Evolutionary conservation across 208 protist species (phyloP), one percentile per base, ranked within the genome.

Genomic region (Polymyxa betae): DNA sequence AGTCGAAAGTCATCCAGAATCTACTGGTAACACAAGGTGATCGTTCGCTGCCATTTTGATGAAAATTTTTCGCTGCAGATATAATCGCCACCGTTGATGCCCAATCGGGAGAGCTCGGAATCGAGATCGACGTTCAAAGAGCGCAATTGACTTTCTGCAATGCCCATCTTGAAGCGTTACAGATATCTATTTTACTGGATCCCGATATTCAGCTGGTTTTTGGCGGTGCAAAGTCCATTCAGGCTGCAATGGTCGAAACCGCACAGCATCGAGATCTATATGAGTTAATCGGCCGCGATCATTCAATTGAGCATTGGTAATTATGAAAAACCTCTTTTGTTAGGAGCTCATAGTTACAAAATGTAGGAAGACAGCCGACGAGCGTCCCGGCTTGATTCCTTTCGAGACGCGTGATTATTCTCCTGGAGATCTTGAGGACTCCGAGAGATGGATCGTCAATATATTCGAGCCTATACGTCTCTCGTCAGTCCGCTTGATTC

Each of bases 301-400:
- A 95, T 90, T 93, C 95, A 88, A 29, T 95, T 45, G 92, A 94
- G 49, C 88, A 45, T 68, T 95, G 94, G 94, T n/a, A n/a, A n/a
- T n/a, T n/a, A n/a, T n/a, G n/a, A n/a, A n/a, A n/a, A n/a, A n/a
- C n/a, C n/a, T n/a, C n/a, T n/a, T n/a, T n/a, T 43, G 32, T 32
- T 16, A 12, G 1, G 88, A 90, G 66, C 20, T 0, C 1, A 90
- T n/a, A n/a, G n/a, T n/a, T n/a, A n/a, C n/a, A n/a, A n/a, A n/a
- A n/a, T n/a, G n/a, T n/a, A n/a, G n/a, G n/a, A 77, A 16, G 16
- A 93, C 91, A 20, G 91, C 92, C 0, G 92, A 91, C 41, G 82
- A 77, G 1, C 92, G 92, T 16, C 91, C 54, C 41, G 91, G 35
- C 29, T 0, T 38, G 88, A 10, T 90, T 46, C 64, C 89, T 43